Evolutionary conservation across 2,329 filamentous ascomycete genomes (phyloP).

Genomic region (Ascochyta pisi): DNA sequence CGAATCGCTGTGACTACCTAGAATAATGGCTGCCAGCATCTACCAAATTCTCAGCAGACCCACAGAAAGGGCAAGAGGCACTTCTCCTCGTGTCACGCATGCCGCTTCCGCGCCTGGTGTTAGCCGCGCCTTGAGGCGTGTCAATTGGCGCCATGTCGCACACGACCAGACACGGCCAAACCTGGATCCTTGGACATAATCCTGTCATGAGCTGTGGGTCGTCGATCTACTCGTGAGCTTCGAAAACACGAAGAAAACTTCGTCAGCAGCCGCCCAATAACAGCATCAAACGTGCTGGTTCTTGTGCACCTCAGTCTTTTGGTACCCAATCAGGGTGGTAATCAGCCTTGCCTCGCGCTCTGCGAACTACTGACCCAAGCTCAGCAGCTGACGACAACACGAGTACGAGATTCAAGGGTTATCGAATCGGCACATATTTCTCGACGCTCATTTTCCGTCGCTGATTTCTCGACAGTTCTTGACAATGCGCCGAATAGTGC

Average conservation of each 20-base stretch:
- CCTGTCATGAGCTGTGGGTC: slow-evolving; percentile 12
- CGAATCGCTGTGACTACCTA: background rate
- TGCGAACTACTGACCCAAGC: slow-evolving; percentile 18
- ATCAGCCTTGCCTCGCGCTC: slow-evolving; percentile 14
- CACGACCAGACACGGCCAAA: slow-evolving; percentile 2
- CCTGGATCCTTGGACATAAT: slow-evolving; percentile 11
- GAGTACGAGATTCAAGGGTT: background rate
- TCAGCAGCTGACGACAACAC: slow-evolving; percentile 9
- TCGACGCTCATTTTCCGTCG: background rate
- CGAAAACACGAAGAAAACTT: slow-evolving; percentile 3
- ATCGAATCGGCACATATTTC: background rate
- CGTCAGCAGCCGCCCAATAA: slow-evolving; percentile 1
- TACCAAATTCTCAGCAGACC: background rate
- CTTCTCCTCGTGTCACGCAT: slow-evolving; percentile 6
- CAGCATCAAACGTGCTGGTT: background rate
- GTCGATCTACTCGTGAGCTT: slow-evolving; percentile 10
- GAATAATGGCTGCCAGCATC: background rate
- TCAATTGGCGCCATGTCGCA: slow-evolving; percentile 16
- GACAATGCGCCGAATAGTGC: slow-evolving; percentile 2
- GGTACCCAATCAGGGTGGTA: slow-evolving; percentile 10
- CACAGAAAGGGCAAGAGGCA: background rate
- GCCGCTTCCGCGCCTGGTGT: slow-evolving; percentile 14
- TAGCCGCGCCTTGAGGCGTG: slow-evolving; percentile 14
- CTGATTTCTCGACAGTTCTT: background rate
- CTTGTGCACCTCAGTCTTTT: background rate